A percentile compares a stretch with the other conserved stretches of the same genome.
These are phyloP conservation scores for Podospora pseudocomata DNA, from an alignment of 495 filamentous ascomycete species.

Conservation along the genomic window DNA sequence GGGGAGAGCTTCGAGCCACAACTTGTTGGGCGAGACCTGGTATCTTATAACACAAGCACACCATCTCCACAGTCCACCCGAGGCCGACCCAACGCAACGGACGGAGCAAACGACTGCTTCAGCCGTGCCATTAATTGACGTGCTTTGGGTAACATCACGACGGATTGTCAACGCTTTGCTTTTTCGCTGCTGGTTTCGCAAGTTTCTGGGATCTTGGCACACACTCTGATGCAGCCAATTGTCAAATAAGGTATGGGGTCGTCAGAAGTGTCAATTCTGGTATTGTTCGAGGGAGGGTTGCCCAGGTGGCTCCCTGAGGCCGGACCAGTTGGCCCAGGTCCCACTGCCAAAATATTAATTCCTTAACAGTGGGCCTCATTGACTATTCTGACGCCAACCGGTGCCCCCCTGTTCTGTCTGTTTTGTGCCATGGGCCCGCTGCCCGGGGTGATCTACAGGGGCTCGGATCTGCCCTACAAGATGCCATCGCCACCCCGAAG, in stretches of 20 bases:
- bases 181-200: background rate
- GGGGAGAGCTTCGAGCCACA: conserved; percentile 9
- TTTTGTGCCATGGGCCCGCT: conserved; percentile 15
- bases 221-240: background rate
- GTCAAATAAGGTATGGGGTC: too few species aligned
- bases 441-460: conserved; percentile 18
- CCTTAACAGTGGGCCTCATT: too few species aligned
- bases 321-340: too few species aligned
- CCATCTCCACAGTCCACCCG: background rate
- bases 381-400: background rate
- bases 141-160: background rate
- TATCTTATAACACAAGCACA: conserved; percentile 26
- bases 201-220: background rate
- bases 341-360: too few species aligned
- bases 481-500: conserved; percentile 10
- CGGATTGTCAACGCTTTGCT: background rate
- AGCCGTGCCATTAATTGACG: conserved; percentile 14
- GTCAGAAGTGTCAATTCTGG: too few species aligned
- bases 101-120: conserved; percentile 16
- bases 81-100: background rate
- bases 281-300: too few species aligned
- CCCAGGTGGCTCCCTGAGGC: too few species aligned
- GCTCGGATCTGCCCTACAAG: conserved; percentile 1
- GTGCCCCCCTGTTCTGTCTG: background rate
- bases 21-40: conserved; percentile 3